phyloP scores from a whole-genome alignment of 768 basidiomycete species.

The Calvatia gigantea region DNA sequence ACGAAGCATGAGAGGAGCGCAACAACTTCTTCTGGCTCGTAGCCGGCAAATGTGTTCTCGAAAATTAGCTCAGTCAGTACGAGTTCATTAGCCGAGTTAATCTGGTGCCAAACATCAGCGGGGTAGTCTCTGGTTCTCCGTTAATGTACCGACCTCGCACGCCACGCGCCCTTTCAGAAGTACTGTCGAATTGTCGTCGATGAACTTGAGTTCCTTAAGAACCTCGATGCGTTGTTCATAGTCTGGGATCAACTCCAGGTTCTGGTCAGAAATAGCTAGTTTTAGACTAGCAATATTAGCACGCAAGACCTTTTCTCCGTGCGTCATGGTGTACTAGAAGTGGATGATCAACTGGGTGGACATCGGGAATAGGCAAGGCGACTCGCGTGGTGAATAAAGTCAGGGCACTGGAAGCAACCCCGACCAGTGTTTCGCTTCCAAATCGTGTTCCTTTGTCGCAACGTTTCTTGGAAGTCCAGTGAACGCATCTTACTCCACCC shows the following conservation, averaged over 20 bases:
- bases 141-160: conserved; percentile 69
- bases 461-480: conserved; percentile 88
- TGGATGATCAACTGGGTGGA: neutral
- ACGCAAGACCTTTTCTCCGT: conserved; percentile 71
- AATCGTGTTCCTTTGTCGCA: conserved; percentile 56
- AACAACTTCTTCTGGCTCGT: conserved; percentile 94
- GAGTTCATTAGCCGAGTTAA: conserved; percentile 97
- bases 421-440: conserved; percentile 37
- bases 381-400: conserved; percentile 78
- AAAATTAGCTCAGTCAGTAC: conserved; percentile 95
- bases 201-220: conserved; percentile 86
- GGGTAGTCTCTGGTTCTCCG: neutral
- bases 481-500: conserved; percentile 82
- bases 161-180: conserved; percentile 95
- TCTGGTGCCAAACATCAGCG: conserved; percentile 43
- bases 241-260: conserved; percentile 93
- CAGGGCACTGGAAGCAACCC: conserved; percentile 55
- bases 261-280: conserved; percentile 90
- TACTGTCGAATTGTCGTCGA: conserved; percentile 94
- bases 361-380: neutral
- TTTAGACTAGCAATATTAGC: conserved; percentile 76
- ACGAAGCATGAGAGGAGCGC: conserved; percentile 95
- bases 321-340: conserved; percentile 69
- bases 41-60: conserved; percentile 88
- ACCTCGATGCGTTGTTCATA: conserved; percentile 94